phyloP scores from a whole-genome alignment of 148 eudicot genomes.

The Amaranthus cruentus region DNA sequence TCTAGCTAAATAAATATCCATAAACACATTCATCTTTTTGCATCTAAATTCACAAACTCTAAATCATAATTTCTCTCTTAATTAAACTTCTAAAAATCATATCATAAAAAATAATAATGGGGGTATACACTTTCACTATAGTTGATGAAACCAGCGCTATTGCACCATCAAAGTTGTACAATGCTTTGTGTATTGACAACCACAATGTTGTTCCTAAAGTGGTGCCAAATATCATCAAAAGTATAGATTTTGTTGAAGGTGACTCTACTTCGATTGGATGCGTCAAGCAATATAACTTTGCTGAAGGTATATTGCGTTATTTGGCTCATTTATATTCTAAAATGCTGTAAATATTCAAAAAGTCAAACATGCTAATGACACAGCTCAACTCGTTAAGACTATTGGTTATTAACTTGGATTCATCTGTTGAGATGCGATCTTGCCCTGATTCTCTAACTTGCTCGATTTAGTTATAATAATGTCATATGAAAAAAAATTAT shows the following conservation, averaged over 20 bases:
- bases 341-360: neutral
- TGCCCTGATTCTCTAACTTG: no score
- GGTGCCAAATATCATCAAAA: neutral
- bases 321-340: neutral
- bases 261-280: slow-evolving; percentile 4
- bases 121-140: neutral
- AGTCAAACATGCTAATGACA: no score
- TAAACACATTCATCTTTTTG: neutral
- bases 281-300: slow-evolving; percentile 5
- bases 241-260: neutral
- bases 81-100: neutral
- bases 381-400: no score
- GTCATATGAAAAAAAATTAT: no score
- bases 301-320: neutral
- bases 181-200: slow-evolving; percentile 7
- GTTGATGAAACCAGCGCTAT: neutral
- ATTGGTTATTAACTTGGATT: no score
- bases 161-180: neutral
- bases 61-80: neutral
- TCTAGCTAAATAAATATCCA: neutral
- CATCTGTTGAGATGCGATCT: no score
- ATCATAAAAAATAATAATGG: neutral
- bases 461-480: no score
- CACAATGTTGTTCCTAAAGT: slow-evolving; percentile 1
- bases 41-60: neutral